Percentiles rank a stretch among this genome's conserved stretches.
phyloP scores from a whole-genome alignment of 495 filamentous ascomycete genomes.

The Penicillium cosmopolitanum region DNA sequence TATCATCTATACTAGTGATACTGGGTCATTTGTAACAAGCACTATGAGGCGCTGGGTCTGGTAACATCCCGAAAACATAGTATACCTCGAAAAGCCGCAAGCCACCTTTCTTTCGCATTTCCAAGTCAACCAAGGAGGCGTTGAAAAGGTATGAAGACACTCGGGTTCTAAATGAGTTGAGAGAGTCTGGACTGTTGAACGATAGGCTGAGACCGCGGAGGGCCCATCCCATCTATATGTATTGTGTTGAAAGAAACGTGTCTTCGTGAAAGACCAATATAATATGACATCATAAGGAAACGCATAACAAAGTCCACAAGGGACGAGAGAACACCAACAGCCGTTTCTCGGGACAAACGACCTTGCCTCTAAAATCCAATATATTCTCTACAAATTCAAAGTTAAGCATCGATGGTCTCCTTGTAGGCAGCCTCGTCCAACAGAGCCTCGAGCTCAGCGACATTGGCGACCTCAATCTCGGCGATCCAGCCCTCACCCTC shows the following conservation, averaged over 20 bases:
- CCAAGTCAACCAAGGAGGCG: too few relatives aligned
- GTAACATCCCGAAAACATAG: too few relatives aligned
- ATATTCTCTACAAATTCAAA: conserved; percentile 15
- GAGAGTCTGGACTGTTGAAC: background rate
- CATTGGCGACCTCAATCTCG: conserved; percentile 74
- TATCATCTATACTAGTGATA: background rate
- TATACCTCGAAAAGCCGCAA: too few relatives aligned
- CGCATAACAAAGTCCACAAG: background rate
- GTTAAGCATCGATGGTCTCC: conserved; percentile 62
- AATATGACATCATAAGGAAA: conserved; percentile 20
- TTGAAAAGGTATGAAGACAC: too few relatives aligned
- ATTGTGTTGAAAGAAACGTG: conserved; percentile 32
- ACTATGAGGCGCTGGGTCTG: too few relatives aligned
- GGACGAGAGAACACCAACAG: conserved; percentile 10
- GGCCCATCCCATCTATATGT: conserved; percentile 19
- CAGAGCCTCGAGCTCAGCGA: conserved; percentile 70
- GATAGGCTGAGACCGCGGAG: conserved; percentile 15
- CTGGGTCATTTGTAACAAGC: background rate
- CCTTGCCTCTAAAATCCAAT: conserved; percentile 11
- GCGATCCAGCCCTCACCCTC: conserved; percentile 92
- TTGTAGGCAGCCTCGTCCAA: conserved; percentile 77
- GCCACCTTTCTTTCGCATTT: too few relatives aligned
- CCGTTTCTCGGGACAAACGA: background rate
- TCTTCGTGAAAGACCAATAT: conserved; percentile 22
- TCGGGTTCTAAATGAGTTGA: background rate